Conservation (phyloP, 1,139 yeast species). For the Saccharomyces hybrid region DNA sequence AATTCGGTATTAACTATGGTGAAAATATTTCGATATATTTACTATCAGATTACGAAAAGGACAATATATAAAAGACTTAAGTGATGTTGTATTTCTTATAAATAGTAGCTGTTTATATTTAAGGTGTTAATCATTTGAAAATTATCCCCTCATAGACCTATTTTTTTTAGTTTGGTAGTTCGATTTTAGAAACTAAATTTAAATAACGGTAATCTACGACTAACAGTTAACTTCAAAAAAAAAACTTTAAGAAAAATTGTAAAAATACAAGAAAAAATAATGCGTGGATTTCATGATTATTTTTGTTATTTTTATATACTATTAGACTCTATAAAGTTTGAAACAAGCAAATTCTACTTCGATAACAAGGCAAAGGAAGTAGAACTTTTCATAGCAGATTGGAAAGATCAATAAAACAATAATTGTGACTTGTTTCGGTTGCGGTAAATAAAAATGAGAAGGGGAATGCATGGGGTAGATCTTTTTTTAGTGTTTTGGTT, state of each 20-base stretch:
- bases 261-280: background rate
- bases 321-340: background rate
- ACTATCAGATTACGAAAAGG: slow-evolving; percentile 28
- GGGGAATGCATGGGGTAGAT: background rate
- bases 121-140: background rate
- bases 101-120: background rate
- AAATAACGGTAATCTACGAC: background rate
- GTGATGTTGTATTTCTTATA: background rate
- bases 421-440: background rate
- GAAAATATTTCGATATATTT: slow-evolving; percentile 49
- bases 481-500: background rate
- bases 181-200: background rate
- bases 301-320: background rate
- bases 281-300: background rate
- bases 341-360: background rate
- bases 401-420: background rate
- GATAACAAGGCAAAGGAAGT: background rate
- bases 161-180: background rate
- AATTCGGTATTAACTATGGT: slow-evolving; percentile 54
- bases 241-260: background rate
- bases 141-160: background rate
- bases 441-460: background rate
- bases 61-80: background rate
- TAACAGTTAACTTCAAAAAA: background rate
- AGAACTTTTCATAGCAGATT: background rate